Evolutionary conservation across 1,284 basidiomycete genomes (phyloP).

Genomic region (Cutaneotrichosporon dermatis): DNA sequence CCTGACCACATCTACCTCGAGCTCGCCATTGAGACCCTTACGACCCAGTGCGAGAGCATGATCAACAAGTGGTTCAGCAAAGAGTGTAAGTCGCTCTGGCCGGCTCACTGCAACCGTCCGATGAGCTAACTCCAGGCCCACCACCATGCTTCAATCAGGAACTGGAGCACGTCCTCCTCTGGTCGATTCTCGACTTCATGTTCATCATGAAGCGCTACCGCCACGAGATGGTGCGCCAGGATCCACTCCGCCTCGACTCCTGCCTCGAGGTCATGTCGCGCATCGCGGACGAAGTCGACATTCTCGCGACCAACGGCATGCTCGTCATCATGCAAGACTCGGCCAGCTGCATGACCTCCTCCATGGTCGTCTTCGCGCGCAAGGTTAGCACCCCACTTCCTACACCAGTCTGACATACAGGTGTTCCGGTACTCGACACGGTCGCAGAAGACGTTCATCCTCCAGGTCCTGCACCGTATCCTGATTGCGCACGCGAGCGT

Average conservation of each 20-base stretch:
- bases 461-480: constrained; percentile 20
- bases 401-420: constrained; percentile 5
- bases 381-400: constrained; percentile 18
- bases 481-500: constrained; percentile 18
- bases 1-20: constrained; percentile 27
- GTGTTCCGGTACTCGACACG: constrained; percentile 26
- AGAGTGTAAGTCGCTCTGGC: constrained; percentile 17
- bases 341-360: constrained; percentile 33
- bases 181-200: constrained; percentile 35
- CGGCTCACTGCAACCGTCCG: background rate
- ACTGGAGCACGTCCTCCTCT: constrained; percentile 31
- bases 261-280: constrained; percentile 26
- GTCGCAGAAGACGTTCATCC: constrained; percentile 16
- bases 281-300: constrained; percentile 33
- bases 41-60: constrained; percentile 24
- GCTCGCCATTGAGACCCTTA: constrained; percentile 29
- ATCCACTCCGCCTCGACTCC: constrained; percentile 25
- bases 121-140: constrained; percentile 9
- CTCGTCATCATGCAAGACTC: constrained; percentile 39
- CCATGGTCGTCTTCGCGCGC: constrained; percentile 26
- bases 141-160: constrained; percentile 29
- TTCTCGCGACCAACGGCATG: constrained; percentile 26
- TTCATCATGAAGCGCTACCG: constrained; percentile 32
- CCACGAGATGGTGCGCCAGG: constrained; percentile 20
- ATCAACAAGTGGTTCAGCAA: constrained; percentile 29